These are phyloP conservation scores for Spathaspora sp. DNA, from an alignment of 1,139 yeast species.

Conservation along the genomic window DNA sequence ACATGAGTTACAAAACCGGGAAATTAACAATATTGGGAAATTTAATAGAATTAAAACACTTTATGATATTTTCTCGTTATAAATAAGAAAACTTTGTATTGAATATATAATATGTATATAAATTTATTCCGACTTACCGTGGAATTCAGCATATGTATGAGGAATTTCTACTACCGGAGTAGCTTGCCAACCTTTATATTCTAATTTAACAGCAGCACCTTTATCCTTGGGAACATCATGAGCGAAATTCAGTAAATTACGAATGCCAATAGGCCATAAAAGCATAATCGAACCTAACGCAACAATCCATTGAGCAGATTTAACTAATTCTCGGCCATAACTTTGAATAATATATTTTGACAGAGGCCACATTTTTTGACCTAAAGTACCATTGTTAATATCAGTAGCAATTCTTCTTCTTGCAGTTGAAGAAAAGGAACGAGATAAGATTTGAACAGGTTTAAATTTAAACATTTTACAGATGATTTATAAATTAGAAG, in stretches of 20 bases:
- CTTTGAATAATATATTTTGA: not conserved
- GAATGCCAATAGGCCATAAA: constrained; percentile 11
- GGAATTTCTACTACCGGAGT: constrained; percentile 12
- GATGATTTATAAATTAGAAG: not conserved
- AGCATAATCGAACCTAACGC: constrained; percentile 10
- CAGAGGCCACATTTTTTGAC: constrained; percentile 14
- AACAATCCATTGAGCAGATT: constrained; percentile 8
- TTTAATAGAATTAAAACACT: constrained; percentile 44
- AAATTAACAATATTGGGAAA: constrained; percentile 53
- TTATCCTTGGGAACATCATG: constrained; percentile 14
- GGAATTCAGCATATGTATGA: constrained; percentile 9
- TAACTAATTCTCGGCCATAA: constrained; percentile 8
- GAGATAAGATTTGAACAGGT: constrained; percentile 6
- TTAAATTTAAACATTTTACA: constrained; percentile 2
- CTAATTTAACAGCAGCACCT: constrained; percentile 13
- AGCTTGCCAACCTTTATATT: constrained; percentile 9
- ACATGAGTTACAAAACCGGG: constrained; percentile 57
- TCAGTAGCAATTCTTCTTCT: constrained; percentile 7
- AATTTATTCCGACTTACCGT: too few relatives aligned
- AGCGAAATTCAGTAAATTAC: constrained; percentile 6
- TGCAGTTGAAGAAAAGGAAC: constrained; percentile 5
- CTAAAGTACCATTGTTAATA: constrained; percentile 8
- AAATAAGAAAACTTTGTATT: not conserved
- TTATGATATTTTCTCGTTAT: constrained; percentile 13
- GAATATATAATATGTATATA: not conserved